A percentile compares a stretch with the other conserved stretches of the same genome.
Evolutionary conservation across 164 flowering plant species (phyloP).

Genomic region (Vitis vinifera): DNA sequence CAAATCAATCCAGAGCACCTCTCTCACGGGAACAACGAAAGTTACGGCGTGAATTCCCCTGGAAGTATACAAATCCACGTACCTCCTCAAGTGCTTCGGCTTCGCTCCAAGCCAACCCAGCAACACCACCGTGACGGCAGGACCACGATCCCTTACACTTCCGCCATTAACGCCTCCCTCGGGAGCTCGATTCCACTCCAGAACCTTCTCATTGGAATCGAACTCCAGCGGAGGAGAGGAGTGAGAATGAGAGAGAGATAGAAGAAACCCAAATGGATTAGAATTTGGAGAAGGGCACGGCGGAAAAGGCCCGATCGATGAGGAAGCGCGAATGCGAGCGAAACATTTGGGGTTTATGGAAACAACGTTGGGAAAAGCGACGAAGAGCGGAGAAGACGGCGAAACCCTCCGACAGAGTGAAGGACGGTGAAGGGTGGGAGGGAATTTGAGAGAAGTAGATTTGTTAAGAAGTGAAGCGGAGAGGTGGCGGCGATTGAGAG

Average conservation of each 20-base stretch:
- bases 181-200: conserved; percentile 35
- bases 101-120: conserved; percentile 93
- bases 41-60: conserved; percentile 70
- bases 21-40: conserved; percentile 59
- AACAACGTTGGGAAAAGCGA: background rate
- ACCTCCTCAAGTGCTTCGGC: conserved; percentile 73
- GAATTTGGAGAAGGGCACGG: conserved; percentile 11
- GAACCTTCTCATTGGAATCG: conserved; percentile 5
- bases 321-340: background rate
- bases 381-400: background rate
- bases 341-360: background rate
- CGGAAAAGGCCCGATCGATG: conserved; percentile 1
- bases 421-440: conserved; percentile 1
- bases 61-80: conserved; percentile 69
- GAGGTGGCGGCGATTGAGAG: conserved; percentile 22
- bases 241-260: conserved; percentile 26
- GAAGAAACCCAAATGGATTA: conserved; percentile 7
- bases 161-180: conserved; percentile 5
- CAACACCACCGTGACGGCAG: conserved; percentile 60
- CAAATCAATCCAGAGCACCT: conserved; percentile 59
- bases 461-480: conserved; percentile 10
- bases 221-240: too few relatives aligned
- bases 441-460: conserved; percentile 3
- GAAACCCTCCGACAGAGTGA: background rate
- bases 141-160: conserved; percentile 4